A percentile compares a stretch with the other conserved stretches of the same genome.
phyloP scores from a whole-genome alignment of 2,329 filamentous ascomycete genomes.

The Cordyceps fumosorosea region DNA sequence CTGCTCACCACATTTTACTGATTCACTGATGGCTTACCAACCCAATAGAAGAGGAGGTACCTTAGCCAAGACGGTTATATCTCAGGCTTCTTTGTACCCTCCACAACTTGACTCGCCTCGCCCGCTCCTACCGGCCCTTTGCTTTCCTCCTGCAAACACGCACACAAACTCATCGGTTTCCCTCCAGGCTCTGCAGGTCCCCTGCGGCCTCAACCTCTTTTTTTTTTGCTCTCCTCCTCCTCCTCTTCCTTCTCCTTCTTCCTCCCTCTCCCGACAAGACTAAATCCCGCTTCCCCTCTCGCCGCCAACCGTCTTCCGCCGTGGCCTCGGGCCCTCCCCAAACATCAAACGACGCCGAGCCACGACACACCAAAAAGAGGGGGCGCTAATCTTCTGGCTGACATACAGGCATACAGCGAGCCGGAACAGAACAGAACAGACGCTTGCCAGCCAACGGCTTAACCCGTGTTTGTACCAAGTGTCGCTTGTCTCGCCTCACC shows the following conservation, averaged over 20 bases:
- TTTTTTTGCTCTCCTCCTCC: not conserved
- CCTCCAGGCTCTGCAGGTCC: constrained; percentile 11
- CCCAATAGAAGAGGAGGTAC: not conserved
- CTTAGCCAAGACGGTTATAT: not conserved
- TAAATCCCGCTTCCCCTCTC: not conserved
- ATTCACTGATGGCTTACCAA: not conserved
- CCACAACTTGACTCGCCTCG: constrained; percentile 5
- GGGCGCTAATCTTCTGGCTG: not conserved
- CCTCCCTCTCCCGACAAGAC: not conserved
- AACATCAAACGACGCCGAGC: constrained; percentile 4
- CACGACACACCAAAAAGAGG: constrained; percentile 5
- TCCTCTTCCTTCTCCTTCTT: not conserved
- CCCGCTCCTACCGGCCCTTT: not conserved
- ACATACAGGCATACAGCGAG: not conserved
- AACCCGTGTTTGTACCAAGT: not conserved
- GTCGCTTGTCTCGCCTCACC: not conserved
- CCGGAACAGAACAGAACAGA: not conserved
- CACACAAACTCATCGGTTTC: constrained; percentile 2
- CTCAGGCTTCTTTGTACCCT: not conserved
- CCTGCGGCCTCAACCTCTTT: constrained; percentile 12
- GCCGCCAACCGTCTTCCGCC: not conserved
- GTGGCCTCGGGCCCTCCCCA: not conserved
- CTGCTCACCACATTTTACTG: not conserved
- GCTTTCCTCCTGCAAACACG: not conserved
- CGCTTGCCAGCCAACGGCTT: constrained; percentile 5